A percentile compares a stretch with the other conserved stretches of the same genome.
These are phyloP conservation scores for Aspergillus flavus DNA, from an alignment of 2,329 filamentous ascomycete species.

Conservation along the genomic window DNA sequence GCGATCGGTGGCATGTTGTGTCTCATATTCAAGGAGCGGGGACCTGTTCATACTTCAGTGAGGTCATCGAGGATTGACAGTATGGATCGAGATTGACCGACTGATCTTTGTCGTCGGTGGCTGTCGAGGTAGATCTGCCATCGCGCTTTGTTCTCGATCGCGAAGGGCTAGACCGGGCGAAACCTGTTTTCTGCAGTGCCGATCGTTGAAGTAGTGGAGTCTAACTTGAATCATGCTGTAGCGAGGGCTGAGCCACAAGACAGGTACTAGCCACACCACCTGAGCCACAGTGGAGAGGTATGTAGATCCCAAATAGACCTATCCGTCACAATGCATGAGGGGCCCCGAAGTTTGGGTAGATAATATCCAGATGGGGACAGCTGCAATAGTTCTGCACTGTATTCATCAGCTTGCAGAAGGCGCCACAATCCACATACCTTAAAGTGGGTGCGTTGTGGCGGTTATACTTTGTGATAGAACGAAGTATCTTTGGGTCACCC, in stretches of 20 bases:
- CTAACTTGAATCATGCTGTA: neutral
- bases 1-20: neutral
- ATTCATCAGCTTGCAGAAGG: neutral
- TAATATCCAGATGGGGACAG: neutral
- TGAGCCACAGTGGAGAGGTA: neutral
- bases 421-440: neutral
- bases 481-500: neutral
- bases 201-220: neutral
- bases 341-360: neutral
- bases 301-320: neutral
- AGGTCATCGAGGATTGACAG: neutral
- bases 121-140: neutral
- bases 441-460: neutral
- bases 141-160: neutral
- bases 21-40: neutral
- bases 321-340: neutral
- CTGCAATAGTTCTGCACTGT: neutral
- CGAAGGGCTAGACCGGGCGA: neutral
- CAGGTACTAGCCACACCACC: neutral
- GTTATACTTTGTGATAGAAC: slow-evolving; percentile 1
- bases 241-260: neutral
- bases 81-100: neutral
- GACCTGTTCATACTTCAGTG: neutral
- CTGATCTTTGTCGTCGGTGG: neutral
- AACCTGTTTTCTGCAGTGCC: neutral